These are phyloP conservation scores for Strobilomyces dryophilus DNA, from an alignment of 768 basidiomycete species.

Conservation along the genomic window DNA sequence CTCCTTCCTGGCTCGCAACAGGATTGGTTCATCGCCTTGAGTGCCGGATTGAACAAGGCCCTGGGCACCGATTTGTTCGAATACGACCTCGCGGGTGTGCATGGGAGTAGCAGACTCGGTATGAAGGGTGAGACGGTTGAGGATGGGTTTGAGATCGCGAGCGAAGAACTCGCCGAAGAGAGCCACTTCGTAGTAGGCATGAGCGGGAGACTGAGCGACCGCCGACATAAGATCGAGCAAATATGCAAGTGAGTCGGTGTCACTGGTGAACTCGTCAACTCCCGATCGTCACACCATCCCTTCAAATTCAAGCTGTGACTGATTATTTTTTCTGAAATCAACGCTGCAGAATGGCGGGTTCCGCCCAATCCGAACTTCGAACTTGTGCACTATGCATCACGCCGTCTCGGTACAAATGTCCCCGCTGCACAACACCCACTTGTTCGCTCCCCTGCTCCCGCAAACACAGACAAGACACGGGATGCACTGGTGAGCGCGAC, in stretches of 20 bases:
- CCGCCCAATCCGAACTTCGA: slow-evolving; percentile 18
- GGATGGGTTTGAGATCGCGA: slow-evolving; percentile 67
- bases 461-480: slow-evolving; percentile 57
- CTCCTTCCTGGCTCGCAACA: slow-evolving; percentile 74
- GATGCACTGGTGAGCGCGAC: slow-evolving; percentile 72
- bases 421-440: slow-evolving; percentile 64
- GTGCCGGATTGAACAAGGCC: slow-evolving; percentile 47
- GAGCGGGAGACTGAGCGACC: slow-evolving; percentile 32
- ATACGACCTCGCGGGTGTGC: slow-evolving; percentile 75
- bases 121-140: slow-evolving; percentile 79
- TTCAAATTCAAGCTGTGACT: background rate
- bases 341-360: slow-evolving; percentile 8
- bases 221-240: slow-evolving; percentile 15
- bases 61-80: slow-evolving; percentile 72
- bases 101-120: slow-evolving; percentile 72
- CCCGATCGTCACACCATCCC: too few relatives aligned
- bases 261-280: too few relatives aligned
- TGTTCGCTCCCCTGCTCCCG: slow-evolving; percentile 70
- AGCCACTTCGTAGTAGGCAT: slow-evolving; percentile 79
- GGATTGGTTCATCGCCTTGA: slow-evolving; percentile 56
- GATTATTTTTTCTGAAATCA: background rate
- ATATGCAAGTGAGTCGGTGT: too few relatives aligned
- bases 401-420: slow-evolving; percentile 71
- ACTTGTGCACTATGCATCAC: slow-evolving; percentile 51
- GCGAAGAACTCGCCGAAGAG: slow-evolving; percentile 81